These are phyloP conservation scores for Schrenkiella parvula DNA, from an alignment of 345 rosid species.

Conservation along the genomic window DNA sequence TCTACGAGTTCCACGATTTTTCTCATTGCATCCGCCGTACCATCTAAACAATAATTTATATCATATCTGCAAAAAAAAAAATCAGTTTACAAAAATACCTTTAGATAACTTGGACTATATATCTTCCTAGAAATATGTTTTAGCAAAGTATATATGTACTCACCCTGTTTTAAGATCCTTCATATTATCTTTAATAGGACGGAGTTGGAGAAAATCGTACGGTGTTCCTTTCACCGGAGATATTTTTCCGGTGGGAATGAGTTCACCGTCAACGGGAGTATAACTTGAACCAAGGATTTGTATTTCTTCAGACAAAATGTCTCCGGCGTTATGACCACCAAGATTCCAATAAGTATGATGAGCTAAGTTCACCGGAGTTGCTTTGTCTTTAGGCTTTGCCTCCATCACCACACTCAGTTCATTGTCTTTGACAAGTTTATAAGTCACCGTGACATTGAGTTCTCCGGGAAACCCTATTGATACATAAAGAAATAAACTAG, in stretches of 20 bases:
- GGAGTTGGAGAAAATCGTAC: conserved; percentile 62
- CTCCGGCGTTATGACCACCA: conserved; percentile 69
- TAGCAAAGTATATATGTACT: background rate
- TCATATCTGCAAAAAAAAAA: conserved; percentile 40
- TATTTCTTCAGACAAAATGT: conserved; percentile 61
- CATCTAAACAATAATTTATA: conserved; percentile 67
- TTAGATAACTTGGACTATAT: background rate
- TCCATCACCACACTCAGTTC: conserved; percentile 57
- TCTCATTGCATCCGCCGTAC: conserved; percentile 31
- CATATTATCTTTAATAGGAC: conserved; percentile 50
- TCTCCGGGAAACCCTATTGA: conserved; percentile 80
- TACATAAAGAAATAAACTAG: background rate
- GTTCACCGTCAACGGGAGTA: conserved; percentile 55
- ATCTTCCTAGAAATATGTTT: background rate
- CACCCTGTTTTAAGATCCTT: conserved; percentile 50
- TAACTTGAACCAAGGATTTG: conserved; percentile 60
- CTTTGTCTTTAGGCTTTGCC: conserved; percentile 62
- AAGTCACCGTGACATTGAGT: conserved; percentile 43
- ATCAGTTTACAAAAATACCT: background rate
- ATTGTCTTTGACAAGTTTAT: conserved; percentile 39
- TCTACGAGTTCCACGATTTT: conserved; percentile 60
- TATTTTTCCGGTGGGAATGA: conserved; percentile 75
- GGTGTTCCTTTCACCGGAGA: conserved; percentile 67
- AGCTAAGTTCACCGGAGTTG: conserved; percentile 82
- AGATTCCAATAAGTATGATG: conserved; percentile 90